These are phyloP conservation scores for Eutrema yunnanense DNA, from an alignment of 345 rosid species.

Conservation along the genomic window DNA sequence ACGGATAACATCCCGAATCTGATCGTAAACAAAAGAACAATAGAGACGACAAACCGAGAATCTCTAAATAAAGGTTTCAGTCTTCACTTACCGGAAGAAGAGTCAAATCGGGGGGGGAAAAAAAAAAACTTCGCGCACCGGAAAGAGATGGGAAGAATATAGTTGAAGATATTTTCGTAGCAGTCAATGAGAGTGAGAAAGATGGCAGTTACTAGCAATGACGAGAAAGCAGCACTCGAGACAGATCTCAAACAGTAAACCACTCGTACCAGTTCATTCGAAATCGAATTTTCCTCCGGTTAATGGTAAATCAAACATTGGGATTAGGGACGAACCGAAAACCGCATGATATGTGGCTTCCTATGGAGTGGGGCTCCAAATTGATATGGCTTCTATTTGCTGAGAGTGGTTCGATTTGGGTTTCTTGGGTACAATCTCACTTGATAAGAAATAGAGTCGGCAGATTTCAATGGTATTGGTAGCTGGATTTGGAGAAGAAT, in stretches of 20 bases:
- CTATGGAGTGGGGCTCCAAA: too few species aligned
- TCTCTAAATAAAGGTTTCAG: neutral
- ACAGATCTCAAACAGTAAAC: constrained; percentile 2
- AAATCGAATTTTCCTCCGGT: neutral
- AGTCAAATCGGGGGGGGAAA: neutral
- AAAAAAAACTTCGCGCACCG: neutral
- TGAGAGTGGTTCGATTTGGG: too few species aligned
- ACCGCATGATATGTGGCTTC: too few species aligned
- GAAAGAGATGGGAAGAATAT: neutral
- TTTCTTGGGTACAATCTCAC: too few species aligned
- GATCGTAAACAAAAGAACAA: constrained; percentile 4
- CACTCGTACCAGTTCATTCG: neutral
- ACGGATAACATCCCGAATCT: neutral
- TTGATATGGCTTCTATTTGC: too few species aligned
- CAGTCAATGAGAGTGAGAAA: constrained; percentile 20
- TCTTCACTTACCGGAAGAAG: neutral
- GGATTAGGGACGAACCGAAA: neutral
- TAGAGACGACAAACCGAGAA: constrained; percentile 1
- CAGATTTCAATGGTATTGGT: too few species aligned
- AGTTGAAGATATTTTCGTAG: constrained; percentile 6
- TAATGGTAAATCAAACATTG: neutral
- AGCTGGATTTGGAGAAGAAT: too few species aligned
- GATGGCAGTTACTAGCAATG: neutral
- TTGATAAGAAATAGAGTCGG: too few species aligned
- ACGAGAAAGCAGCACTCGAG: neutral